A percentile compares a stretch with the other conserved stretches of the same genome.
Evolutionary conservation across 2,329 filamentous ascomycete genomes (phyloP).

Genomic region (Trematosphaeria pertusa): DNA sequence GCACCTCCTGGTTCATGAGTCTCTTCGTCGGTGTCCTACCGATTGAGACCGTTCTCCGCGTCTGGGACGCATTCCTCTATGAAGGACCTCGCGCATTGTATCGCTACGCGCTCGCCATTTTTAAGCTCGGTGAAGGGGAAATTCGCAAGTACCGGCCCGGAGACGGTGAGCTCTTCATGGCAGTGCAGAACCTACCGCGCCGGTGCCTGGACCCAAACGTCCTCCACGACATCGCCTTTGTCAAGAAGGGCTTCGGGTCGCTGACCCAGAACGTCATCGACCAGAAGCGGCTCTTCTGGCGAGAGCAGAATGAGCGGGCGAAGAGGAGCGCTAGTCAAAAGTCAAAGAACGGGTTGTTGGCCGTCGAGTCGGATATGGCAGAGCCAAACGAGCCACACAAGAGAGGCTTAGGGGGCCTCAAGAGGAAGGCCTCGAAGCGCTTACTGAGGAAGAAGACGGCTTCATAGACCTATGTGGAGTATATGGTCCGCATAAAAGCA

Average conservation of each 20-base stretch:
- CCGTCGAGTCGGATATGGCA: constrained; percentile 28
- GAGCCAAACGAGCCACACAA: constrained; percentile 22
- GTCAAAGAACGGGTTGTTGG: constrained; percentile 1
- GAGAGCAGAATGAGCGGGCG: constrained; percentile 38
- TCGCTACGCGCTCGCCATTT: constrained; percentile 86
- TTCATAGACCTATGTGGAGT: neutral
- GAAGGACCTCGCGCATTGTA: constrained; percentile 95
- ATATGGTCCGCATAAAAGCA: neutral
- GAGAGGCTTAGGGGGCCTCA: constrained; percentile 26
- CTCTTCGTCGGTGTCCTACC: constrained; percentile 93
- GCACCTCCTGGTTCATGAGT: constrained; percentile 98
- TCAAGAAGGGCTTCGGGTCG: constrained; percentile 79
- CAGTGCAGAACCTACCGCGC: constrained; percentile 86
- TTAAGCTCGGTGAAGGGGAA: constrained; percentile 84
- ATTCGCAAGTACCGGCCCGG: constrained; percentile 77
- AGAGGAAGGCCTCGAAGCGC: constrained; percentile 30
- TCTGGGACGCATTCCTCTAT: constrained; percentile 97
- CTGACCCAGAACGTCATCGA: constrained; percentile 85
- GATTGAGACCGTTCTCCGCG: constrained; percentile 87
- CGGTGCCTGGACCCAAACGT: constrained; percentile 81
- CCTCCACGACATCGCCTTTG: constrained; percentile 83
- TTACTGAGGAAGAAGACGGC: constrained; percentile 23
- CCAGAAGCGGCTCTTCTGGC: constrained; percentile 63
- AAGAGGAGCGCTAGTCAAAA: constrained; percentile 21
- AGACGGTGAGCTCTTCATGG: constrained; percentile 94